These are phyloP conservation scores for Schizophyllum commune DNA, from an alignment of 1,284 basidiomycete genomes.

Conservation along the genomic window DNA sequence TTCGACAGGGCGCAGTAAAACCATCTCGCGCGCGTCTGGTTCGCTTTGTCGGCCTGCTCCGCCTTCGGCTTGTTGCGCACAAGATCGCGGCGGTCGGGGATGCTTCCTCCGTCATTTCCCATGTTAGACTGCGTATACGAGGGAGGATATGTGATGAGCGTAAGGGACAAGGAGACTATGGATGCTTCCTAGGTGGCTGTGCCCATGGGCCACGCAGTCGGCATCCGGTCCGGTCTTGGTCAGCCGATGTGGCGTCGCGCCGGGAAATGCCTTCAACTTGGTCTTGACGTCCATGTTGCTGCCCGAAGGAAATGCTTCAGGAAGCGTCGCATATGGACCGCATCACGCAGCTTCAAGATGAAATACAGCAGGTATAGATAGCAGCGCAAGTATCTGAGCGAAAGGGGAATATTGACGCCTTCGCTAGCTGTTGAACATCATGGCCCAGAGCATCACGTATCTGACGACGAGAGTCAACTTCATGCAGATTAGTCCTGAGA, in stretches of 20 bases:
- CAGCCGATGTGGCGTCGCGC: neutral
- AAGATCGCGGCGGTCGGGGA: constrained; percentile 76
- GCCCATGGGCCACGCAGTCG: neutral
- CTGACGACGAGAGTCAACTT: constrained; percentile 57
- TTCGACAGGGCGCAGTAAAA: constrained; percentile 90
- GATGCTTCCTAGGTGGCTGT: neutral
- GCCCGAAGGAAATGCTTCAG: constrained; percentile 54
- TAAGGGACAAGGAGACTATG: neutral
- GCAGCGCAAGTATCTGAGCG: neutral
- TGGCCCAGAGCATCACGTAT: constrained; percentile 71
- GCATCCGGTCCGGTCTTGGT: neutral
- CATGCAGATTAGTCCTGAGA: constrained; percentile 45
- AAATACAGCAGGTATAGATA: constrained; percentile 66
- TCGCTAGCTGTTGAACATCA: constrained; percentile 69
- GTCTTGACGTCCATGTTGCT: neutral
- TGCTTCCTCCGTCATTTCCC: constrained; percentile 85
- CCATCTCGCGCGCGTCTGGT: constrained; percentile 81
- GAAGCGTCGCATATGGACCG: constrained; percentile 84
- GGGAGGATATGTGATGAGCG: neutral
- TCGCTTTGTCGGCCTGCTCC: constrained; percentile 81
- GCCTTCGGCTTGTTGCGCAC: constrained; percentile 73
- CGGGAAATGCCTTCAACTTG: neutral
- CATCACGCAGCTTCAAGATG: constrained; percentile 83
- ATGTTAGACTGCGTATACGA: constrained; percentile 27
- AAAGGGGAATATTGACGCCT: neutral